Base-by-base conservation (phyloP, 1,139 yeast genomes). In the Kluyveromyces marxianus region DNA sequence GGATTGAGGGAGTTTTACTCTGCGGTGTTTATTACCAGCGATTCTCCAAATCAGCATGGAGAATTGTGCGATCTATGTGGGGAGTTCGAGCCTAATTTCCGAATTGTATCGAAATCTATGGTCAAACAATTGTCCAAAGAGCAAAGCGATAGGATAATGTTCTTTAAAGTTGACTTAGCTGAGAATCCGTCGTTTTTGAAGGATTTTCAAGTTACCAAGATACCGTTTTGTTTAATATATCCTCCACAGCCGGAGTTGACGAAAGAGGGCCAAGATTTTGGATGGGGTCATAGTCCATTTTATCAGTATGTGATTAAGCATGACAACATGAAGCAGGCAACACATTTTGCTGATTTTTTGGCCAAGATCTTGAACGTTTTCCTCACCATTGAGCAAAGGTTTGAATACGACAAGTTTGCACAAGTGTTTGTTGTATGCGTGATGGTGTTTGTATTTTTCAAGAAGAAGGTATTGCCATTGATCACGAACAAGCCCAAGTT, bases 211-310 rank as follows among this genome's bases (percentile, higher is more conserved):
- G 57, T 83, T 46, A 62, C 62, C 3, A 66, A 77, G 3, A 76
- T 82, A 2, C 92, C 94, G 1, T 81, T 78, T 50, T 54, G 81
- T 7, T 78, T 88, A 78, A 66, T 83, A 3, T 71, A 77, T 47
- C 87, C 87, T 2, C 85, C 85, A 3, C 33, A 31, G n/a, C 25
- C 7, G 7, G 43, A 40, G 27, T 7, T 10, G 6, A 64, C 66
- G 14, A 24, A 43, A 6, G 49, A 51, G 4, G 50, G 44, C 14
- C 45, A 48, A 4, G 49, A 53, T 5, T 60, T 58, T 48, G 46
- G 57, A 26, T 62, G 65, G 65, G 37, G 50, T 2, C 44, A 50
- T 2, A 54, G 60, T 14, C 62, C 62, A 8, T 70, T 68, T 48
- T 67, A 56, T 48, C 65, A 63, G 28, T 69, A 63, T 48, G 49